A percentile compares a stretch with the other conserved stretches of the same genome.
phyloP scores from a whole-genome alignment of 192 early-diverging fungal genomes.

The Kickxella alabastrina region DNA sequence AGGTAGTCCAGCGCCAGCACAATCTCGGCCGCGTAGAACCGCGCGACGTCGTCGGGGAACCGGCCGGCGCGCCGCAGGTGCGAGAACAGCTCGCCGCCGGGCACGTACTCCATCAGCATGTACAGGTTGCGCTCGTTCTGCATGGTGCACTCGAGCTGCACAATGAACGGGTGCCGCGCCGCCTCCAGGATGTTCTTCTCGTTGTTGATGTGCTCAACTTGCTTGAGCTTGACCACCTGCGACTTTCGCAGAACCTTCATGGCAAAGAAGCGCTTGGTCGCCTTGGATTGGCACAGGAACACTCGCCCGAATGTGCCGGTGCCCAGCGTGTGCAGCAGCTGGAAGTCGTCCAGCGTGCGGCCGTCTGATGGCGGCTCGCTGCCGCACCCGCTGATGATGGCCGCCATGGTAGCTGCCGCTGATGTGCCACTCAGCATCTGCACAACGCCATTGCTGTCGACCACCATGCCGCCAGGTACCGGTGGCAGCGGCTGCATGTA shows the following conservation, averaged over 20 bases:
- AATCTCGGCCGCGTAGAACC: slow-evolving; percentile 95
- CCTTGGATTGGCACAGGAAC: slow-evolving; percentile 75
- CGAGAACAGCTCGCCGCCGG: slow-evolving; percentile 94
- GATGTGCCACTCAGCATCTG: slow-evolving; percentile 5
- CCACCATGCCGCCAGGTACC: neutral
- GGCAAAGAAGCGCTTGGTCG: slow-evolving; percentile 69
- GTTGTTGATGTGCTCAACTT: slow-evolving; percentile 82
- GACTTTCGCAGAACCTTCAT: slow-evolving; percentile 85
- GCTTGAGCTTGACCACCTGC: slow-evolving; percentile 77
- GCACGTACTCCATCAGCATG: slow-evolving; percentile 95
- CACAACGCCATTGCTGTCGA: neutral
- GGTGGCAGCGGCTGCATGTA: slow-evolving; percentile 5
- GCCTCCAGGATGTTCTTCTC: slow-evolving; percentile 74
- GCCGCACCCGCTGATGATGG: slow-evolving; percentile 8
- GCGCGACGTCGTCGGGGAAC: slow-evolving; percentile 92
- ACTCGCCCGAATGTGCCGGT: slow-evolving; percentile 98
- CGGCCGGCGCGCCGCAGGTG: slow-evolving; percentile 87
- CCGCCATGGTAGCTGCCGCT: neutral
- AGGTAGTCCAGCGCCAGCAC: slow-evolving; percentile 93
- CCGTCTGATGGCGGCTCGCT: slow-evolving; percentile 21
- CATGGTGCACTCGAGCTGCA: slow-evolving; percentile 87
- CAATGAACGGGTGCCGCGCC: slow-evolving; percentile 78
- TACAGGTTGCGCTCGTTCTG: slow-evolving; percentile 92
- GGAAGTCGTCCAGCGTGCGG: slow-evolving; percentile 44
- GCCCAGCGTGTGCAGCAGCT: slow-evolving; percentile 57